These are phyloP conservation scores for Amphirosellinia nigrospora DNA, from an alignment of 495 filamentous ascomycete species.

Conservation along the genomic window DNA sequence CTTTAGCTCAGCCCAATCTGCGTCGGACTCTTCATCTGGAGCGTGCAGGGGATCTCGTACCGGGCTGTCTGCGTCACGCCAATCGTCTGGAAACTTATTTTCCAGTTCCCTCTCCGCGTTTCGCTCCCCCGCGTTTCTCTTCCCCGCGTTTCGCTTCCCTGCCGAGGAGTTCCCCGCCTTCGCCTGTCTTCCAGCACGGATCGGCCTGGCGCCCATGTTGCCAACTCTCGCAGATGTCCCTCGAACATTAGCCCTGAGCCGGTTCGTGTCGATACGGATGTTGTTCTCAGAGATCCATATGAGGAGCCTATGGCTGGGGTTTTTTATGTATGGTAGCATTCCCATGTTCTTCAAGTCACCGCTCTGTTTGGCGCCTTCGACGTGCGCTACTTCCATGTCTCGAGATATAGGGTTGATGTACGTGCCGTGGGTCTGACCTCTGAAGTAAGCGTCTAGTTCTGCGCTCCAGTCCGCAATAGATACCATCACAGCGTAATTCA, in stretches of 20 bases:
- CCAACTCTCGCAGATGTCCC: neutral
- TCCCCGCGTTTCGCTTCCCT: no score
- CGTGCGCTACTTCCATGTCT: no score
- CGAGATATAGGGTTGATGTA: neutral
- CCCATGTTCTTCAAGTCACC: neutral
- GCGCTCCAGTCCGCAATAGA: neutral
- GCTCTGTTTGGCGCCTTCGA: neutral
- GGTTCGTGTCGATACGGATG: neutral
- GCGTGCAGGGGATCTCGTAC: neutral
- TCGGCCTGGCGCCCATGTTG: neutral
- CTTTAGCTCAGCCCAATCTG: neutral
- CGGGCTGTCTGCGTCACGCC: neutral
- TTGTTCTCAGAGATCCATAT: neutral
- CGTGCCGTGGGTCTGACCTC: neutral
- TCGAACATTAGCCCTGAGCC: neutral
- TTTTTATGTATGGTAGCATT: neutral
- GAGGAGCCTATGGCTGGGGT: neutral
- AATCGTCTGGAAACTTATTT: neutral
- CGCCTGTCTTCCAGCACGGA: neutral
- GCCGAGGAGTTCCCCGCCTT: no score
- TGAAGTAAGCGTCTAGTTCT: neutral
- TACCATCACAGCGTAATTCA: neutral
- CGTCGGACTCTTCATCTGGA: neutral
- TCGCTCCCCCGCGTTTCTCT: no score
- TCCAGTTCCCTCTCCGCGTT: neutral